Percentiles rank a stretch among this genome's conserved stretches.
phyloP scores from a whole-genome alignment of 495 filamentous ascomycete genomes.

The Neurospora sp. region DNA sequence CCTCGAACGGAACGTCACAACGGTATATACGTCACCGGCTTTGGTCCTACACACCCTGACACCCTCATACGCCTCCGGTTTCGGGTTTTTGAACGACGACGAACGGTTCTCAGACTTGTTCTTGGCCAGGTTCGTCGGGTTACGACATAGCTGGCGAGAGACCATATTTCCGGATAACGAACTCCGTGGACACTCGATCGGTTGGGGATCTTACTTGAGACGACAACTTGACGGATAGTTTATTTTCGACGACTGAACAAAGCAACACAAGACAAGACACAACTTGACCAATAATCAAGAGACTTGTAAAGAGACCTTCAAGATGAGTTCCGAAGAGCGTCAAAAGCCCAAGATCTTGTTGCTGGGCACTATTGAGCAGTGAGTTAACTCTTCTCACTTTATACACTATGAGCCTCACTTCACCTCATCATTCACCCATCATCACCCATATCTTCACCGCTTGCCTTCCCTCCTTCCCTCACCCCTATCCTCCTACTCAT shows the following conservation, averaged over 20 bases:
- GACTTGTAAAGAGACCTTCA: background rate
- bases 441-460: background rate
- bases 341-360: conserved; percentile 19
- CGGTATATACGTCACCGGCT: background rate
- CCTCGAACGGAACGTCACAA: background rate
- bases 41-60: background rate
- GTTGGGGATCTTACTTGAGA: background rate
- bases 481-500: no score
- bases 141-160: background rate
- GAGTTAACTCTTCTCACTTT: conserved; percentile 1
- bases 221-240: background rate
- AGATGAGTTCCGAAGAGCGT: background rate
- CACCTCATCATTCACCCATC: background rate
- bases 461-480: background rate
- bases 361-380: conserved; percentile 25
- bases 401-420: no score
- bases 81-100: background rate
- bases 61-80: background rate
- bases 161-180: background rate
- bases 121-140: background rate
- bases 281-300: background rate
- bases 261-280: background rate
- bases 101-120: background rate
- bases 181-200: background rate
- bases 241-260: background rate